Conservation (phyloP, 2,329 filamentous ascomycete species). For the Fusarium sp. region DNA sequence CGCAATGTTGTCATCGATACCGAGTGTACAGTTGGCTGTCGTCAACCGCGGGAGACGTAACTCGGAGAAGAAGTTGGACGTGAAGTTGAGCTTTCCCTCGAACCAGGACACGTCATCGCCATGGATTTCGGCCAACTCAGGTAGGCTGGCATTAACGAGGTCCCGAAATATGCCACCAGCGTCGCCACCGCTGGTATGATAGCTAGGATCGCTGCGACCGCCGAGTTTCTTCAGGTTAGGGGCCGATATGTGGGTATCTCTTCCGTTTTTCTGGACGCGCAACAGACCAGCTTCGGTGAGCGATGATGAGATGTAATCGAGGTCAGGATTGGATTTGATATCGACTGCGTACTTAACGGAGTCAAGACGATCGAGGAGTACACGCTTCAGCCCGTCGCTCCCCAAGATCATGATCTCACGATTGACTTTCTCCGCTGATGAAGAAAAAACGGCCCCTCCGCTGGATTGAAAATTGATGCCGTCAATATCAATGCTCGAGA, state of each 20-base stretch:
- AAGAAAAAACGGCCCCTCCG: accelerated
- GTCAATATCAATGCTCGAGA: neutral
- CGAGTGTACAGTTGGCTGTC: neutral
- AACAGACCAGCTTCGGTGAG: neutral
- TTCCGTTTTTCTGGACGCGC: neutral
- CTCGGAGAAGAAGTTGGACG: neutral
- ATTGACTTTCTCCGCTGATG: neutral
- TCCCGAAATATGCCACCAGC: neutral
- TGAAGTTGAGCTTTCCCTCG: neutral
- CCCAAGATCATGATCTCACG: accelerated
- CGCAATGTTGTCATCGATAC: neutral
- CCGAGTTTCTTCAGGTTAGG: neutral
- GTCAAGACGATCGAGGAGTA: neutral
- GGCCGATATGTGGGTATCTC: accelerated
- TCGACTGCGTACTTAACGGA: neutral
- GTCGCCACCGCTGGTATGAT: accelerated
- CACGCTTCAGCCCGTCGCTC: neutral
- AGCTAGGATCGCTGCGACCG: neutral
- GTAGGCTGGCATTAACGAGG: neutral
- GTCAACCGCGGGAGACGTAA: accelerated
- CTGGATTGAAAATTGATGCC: neutral
- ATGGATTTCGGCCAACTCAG: accelerated
- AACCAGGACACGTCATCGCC: neutral
- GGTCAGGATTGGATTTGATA: neutral
- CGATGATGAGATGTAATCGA: neutral